These are phyloP conservation scores for Erythrophleum ivorense DNA, from an alignment of 331 rosid genomes.

Conservation along the genomic window DNA sequence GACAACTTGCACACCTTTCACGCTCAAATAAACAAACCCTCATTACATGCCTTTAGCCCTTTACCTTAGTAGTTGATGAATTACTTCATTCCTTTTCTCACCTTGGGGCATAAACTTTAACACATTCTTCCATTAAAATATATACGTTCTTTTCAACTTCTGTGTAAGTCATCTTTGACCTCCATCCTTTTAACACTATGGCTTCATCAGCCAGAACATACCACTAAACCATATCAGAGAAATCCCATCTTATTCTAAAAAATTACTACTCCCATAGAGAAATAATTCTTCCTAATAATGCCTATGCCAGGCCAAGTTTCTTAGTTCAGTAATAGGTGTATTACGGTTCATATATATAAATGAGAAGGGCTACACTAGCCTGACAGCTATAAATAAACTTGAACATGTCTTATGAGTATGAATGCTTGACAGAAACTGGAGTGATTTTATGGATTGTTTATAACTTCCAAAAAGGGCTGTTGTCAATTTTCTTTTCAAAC, in stretches of 20 bases:
- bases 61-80: neutral
- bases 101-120: neutral
- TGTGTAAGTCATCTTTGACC: neutral
- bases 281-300: neutral
- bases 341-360: neutral
- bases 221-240: neutral
- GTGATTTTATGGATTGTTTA: neutral
- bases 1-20: constrained; percentile 21
- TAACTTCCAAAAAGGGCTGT: neutral
- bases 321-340: neutral
- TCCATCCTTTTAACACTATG: neutral
- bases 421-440: constrained; percentile 14
- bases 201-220: constrained; percentile 9
- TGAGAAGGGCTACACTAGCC: neutral
- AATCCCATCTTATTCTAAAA: constrained; percentile 20
- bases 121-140: neutral
- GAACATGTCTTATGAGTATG: constrained; percentile 4
- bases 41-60: neutral
- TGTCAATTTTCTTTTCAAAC: neutral
- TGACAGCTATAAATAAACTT: neutral
- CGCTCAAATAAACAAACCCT: constrained; percentile 15
- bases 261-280: constrained; percentile 1
- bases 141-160: neutral
- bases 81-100: neutral
- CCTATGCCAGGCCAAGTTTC: constrained; percentile 15